A percentile compares a stretch with the other conserved stretches of the same genome.
These are phyloP conservation scores for Lentinula lateritia DNA, from an alignment of 768 basidiomycete genomes.

Conservation along the genomic window DNA sequence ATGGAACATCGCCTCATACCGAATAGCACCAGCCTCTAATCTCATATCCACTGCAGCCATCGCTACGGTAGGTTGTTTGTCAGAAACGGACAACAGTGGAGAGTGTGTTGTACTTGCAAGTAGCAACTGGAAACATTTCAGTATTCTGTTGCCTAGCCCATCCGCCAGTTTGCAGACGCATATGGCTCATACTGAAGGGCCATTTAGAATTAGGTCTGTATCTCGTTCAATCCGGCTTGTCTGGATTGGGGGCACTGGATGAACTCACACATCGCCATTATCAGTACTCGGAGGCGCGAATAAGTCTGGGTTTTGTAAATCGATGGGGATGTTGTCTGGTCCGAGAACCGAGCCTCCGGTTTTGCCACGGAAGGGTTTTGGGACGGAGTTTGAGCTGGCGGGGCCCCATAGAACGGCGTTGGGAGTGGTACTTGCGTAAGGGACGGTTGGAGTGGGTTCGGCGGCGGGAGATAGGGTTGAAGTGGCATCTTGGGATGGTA, in stretches of 20 bases:
- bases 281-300: conserved; percentile 64
- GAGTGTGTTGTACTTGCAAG: conserved; percentile 12
- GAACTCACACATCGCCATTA: conserved; percentile 26
- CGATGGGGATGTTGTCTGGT: conserved; percentile 51
- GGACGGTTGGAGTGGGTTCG: conserved; percentile 34
- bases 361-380: conserved; percentile 30
- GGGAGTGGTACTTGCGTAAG: conserved; percentile 38
- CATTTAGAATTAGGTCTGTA: conserved; percentile 46
- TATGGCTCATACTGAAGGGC: conserved; percentile 60
- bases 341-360: conserved; percentile 44
- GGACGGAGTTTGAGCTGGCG: conserved; percentile 18
- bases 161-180: conserved; percentile 54
- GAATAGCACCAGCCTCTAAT: conserved; percentile 34
- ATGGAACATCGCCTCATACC: conserved; percentile 16
- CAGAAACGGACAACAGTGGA: not conserved
- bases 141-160: conserved; percentile 62
- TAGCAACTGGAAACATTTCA: conserved; percentile 32
- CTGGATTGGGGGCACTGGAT: not conserved
- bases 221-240: not conserved
- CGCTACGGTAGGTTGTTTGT: not conserved
- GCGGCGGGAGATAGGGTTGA: conserved; percentile 10
- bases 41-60: conserved; percentile 36
- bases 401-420: conserved; percentile 34
- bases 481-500: not conserved
- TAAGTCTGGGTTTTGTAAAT: conserved; percentile 50